Base-by-base conservation (phyloP, 495 filamentous ascomycete species). In the Hypoxylon fuscum region DNA sequence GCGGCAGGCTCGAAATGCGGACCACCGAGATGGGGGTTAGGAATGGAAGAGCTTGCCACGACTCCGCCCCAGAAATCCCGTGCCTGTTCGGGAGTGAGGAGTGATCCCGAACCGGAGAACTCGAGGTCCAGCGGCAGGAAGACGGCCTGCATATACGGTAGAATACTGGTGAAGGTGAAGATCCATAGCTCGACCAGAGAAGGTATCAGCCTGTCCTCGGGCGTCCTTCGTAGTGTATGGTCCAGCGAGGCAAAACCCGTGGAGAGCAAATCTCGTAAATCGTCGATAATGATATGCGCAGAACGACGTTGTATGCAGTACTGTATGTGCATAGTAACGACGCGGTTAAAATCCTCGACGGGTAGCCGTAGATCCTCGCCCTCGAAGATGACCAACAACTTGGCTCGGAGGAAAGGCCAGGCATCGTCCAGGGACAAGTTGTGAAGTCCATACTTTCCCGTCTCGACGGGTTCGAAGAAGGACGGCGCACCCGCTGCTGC, bases 131-230 rank as follows among this genome's bases (percentile, higher is more conserved):
- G 77, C 0, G 95, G 96, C 2, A 99, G 80, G 72, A 99, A 96
- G 3, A 97, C 93, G 0, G 93, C 94, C 77, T 99, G 96, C 55
- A 98, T 88, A 70, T 96, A 99, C 0, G 96, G 96, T 10, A 98
- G 76, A 42, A 98, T 90, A 15, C 82, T 90, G 6, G 91, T 90
- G 66, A 97, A 97, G 1, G 96, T 90, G 38, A 93, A 82, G 34
- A 94, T 84, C 96, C 96, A 99, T 66, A 96, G 86, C 65, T 97
- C 92, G 5, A 97, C 93, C 1, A 99, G 81, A 62, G 90, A 83
- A 0, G 91, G 90, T 21, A 97, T 90, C 10, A 96, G 77, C 45
- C 86, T 85, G 37, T 97, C 93, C 62, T 98, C 93, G 0, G 90
- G 82, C 0, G 91, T 83, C 6, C 85, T 86, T 3, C 86, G 80